Evolutionary conservation across 441 rosid genomes (phyloP).

Genomic region (Euphorbia schlechtendalii): DNA sequence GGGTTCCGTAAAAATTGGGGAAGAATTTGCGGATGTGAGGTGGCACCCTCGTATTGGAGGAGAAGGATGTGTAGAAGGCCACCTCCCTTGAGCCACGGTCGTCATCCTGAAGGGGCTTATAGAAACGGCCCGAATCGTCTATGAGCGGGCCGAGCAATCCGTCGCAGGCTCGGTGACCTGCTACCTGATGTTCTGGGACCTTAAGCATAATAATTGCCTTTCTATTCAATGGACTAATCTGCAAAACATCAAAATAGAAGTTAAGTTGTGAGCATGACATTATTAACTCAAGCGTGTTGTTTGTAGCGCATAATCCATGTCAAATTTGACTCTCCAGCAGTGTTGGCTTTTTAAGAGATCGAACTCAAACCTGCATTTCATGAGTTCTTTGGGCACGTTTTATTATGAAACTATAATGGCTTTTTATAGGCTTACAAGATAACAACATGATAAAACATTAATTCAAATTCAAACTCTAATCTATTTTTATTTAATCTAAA

Average conservation of each 20-base stretch:
- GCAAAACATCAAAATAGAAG: neutral
- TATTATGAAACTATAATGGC: too few species aligned
- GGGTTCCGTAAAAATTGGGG: conserved; percentile 69
- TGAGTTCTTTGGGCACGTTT: too few species aligned
- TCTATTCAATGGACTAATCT: neutral
- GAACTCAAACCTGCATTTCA: too few species aligned
- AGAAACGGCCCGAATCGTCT: conserved; percentile 80
- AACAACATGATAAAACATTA: too few species aligned
- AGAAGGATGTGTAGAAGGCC: conserved; percentile 64
- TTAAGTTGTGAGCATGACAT: too few species aligned
- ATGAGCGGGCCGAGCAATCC: conserved; percentile 76
- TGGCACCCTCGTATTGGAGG: conserved; percentile 52
- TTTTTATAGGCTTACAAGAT: too few species aligned
- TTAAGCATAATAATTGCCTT: conserved; percentile 35
- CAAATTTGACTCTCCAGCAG: too few species aligned
- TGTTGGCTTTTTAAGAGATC: too few species aligned
- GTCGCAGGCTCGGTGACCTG: conserved; percentile 65
- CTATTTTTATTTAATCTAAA: too few species aligned
- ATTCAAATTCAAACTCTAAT: too few species aligned
- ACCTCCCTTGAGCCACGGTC: conserved; percentile 68
- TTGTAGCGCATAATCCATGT: too few species aligned
- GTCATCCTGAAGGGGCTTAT: conserved; percentile 77
- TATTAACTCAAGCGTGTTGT: too few species aligned
- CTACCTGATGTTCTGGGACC: conserved; percentile 91
- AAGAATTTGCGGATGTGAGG: conserved; percentile 59